Percentiles rank a stretch among this genome's conserved stretches.
Conservation (phyloP, 768 basidiomycete genomes). For the Leccinum boreale region DNA sequence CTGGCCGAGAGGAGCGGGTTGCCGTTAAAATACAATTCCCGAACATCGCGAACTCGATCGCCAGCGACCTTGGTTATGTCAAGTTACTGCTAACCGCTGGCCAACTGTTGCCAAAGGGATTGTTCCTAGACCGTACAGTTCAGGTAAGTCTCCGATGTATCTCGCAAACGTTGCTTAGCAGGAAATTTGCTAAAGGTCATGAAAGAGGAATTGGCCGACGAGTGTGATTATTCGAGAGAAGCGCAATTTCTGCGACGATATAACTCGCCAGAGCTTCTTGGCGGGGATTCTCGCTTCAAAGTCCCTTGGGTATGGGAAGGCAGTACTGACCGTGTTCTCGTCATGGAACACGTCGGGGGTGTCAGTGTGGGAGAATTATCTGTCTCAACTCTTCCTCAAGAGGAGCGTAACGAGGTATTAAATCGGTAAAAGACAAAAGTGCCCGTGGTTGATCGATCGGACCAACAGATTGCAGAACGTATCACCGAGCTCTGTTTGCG, state of each 20-base stretch:
- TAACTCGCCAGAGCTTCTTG: slow-evolving; percentile 45
- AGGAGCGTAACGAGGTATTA: slow-evolving; percentile 69
- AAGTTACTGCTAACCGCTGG: slow-evolving; percentile 79
- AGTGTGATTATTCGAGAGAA: slow-evolving; percentile 88
- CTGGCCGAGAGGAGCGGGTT: slow-evolving; percentile 52
- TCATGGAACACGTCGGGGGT: slow-evolving; percentile 85
- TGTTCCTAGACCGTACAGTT: slow-evolving; percentile 88
- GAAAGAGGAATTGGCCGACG: slow-evolving; percentile 85
- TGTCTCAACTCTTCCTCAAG: slow-evolving; percentile 53
- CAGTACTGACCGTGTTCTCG: slow-evolving; percentile 78
- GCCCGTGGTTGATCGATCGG: background rate
- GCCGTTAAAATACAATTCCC: slow-evolving; percentile 96
- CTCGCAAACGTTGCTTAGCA: background rate
- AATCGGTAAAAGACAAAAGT: background rate
- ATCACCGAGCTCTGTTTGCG: slow-evolving; percentile 84
- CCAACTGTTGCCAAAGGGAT: slow-evolving; percentile 76
- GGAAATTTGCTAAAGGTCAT: slow-evolving; percentile 55
- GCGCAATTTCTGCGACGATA: slow-evolving; percentile 69
- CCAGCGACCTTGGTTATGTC: slow-evolving; percentile 84
- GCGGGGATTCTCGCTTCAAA: slow-evolving; percentile 64
- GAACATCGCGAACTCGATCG: slow-evolving; percentile 81
- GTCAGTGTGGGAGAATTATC: slow-evolving; percentile 70
- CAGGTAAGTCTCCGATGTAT: slow-evolving; percentile 39
- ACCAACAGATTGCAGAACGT: slow-evolving; percentile 70
- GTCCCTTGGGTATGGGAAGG: slow-evolving; percentile 86